Evolutionary conservation across 1,139 yeast species (phyloP).

Genomic region (Protomyces macrosporus): DNA sequence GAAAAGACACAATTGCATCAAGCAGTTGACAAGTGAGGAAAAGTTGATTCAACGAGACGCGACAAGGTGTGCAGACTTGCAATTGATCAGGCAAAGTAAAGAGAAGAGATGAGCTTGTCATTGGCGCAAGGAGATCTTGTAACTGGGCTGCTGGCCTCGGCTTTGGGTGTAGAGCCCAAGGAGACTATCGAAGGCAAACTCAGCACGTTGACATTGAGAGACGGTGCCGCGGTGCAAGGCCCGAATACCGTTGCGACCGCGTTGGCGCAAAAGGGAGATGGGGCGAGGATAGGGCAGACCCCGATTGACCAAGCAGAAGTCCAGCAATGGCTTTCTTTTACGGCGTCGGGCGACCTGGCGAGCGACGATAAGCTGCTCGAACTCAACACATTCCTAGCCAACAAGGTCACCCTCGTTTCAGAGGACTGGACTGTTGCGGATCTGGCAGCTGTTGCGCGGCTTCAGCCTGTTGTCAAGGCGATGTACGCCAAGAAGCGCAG

Average conservation of each 20-base stretch:
- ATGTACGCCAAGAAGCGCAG: slow-evolving; percentile 56
- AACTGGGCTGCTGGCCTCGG: not conserved
- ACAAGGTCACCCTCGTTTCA: slow-evolving; percentile 9
- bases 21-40: not conserved
- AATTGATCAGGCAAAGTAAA: not conserved
- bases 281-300: slow-evolving; percentile 21
- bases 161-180: not conserved
- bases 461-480: slow-evolving; percentile 53
- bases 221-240: slow-evolving; percentile 27
- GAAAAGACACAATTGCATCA: not conserved
- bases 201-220: slow-evolving; percentile 12
- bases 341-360: slow-evolving; percentile 50
- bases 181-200: slow-evolving; percentile 3
- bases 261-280: slow-evolving; percentile 5
- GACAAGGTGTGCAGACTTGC: not conserved
- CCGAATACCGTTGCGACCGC: slow-evolving; percentile 27
- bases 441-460: slow-evolving; percentile 58
- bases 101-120: not conserved
- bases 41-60: not conserved
- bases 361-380: slow-evolving; percentile 42
- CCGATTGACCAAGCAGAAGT: slow-evolving; percentile 57
- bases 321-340: slow-evolving; percentile 74
- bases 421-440: slow-evolving; percentile 57
- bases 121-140: not conserved
- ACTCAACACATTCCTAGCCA: slow-evolving; percentile 15